A percentile compares a stretch with the other conserved stretches of the same genome.
Evolutionary conservation across 768 basidiomycete species (phyloP).

Genomic region (Macrolepiota dolichaula): DNA sequence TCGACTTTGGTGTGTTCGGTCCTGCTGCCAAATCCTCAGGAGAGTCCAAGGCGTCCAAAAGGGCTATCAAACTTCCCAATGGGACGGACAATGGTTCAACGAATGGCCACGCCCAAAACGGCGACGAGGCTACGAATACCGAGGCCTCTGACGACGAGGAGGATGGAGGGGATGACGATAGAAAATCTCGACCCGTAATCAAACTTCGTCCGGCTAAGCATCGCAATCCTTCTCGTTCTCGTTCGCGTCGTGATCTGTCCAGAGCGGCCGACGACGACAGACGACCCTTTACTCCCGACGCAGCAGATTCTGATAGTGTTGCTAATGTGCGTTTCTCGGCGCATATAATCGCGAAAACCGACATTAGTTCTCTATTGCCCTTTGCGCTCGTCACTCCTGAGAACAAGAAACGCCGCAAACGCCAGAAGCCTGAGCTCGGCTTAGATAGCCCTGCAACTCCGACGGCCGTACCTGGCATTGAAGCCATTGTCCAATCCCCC

Average conservation of each 20-base stretch:
- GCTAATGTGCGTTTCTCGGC: constrained; percentile 80
- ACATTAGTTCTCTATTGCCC: constrained; percentile 59
- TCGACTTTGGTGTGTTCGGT: constrained; percentile 78
- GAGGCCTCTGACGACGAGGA: constrained; percentile 29
- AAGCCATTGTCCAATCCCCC: constrained; percentile 25
- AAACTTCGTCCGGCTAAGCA: constrained; percentile 60
- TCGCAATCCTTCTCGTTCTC: constrained; percentile 57
- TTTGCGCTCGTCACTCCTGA: constrained; percentile 83
- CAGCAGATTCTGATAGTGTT: constrained; percentile 61
- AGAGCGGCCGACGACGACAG: constrained; percentile 54
- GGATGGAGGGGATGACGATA: constrained; percentile 47
- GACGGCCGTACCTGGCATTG: not conserved
- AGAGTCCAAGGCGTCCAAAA: constrained; percentile 26
- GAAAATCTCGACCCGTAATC: constrained; percentile 71
- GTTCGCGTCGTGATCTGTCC: constrained; percentile 68
- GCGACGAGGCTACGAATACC: constrained; percentile 20
- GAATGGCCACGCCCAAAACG: constrained; percentile 19
- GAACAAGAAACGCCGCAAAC: constrained; percentile 34
- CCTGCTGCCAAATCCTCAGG: constrained; percentile 25
- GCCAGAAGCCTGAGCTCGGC: constrained; percentile 28
- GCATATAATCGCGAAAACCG: constrained; percentile 56
- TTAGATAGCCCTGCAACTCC: constrained; percentile 27
- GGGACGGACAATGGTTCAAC: constrained; percentile 21
- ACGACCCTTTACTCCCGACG: constrained; percentile 56
- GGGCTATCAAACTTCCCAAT: constrained; percentile 32